A percentile compares a stretch with the other conserved stretches of the same genome.
These are phyloP conservation scores for Dunaliella salina DNA, from an alignment of 163 green algal genomes.

Conservation along the genomic window DNA sequence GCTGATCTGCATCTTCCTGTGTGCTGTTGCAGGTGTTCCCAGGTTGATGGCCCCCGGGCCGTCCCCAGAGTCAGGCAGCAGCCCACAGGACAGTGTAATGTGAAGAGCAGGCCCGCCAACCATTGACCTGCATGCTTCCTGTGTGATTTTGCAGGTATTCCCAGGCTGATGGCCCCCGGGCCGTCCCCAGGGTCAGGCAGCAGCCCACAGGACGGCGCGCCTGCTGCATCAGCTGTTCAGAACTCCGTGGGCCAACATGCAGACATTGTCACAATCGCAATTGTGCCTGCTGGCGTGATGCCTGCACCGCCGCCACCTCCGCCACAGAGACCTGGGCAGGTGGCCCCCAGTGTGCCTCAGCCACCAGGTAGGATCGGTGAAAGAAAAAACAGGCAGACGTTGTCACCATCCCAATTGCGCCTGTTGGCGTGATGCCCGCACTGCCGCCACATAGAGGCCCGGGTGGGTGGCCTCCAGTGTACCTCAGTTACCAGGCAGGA, in stretches of 20 bases:
- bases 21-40: neutral
- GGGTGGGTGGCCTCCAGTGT: neutral
- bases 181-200: neutral
- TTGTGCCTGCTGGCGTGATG: conserved; percentile 47
- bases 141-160: neutral
- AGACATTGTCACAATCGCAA: conserved; percentile 66
- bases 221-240: neutral
- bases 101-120: too few species aligned
- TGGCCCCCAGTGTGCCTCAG: neutral
- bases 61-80: neutral
- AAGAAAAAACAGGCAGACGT: conserved; percentile 37
- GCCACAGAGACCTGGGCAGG: neutral
- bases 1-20: too few species aligned
- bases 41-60: neutral
- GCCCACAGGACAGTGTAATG: too few species aligned
- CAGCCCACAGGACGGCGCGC: neutral
- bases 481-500: neutral
- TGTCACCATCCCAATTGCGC: conserved; percentile 63
- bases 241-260: neutral
- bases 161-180: neutral
- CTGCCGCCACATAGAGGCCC: neutral
- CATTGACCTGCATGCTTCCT: too few species aligned
- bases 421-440: conserved; percentile 34
- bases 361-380: neutral
- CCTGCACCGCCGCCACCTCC: conserved; percentile 1